These are phyloP conservation scores for Somion occarium DNA, from an alignment of 1,284 basidiomycete genomes.

Conservation along the genomic window DNA sequence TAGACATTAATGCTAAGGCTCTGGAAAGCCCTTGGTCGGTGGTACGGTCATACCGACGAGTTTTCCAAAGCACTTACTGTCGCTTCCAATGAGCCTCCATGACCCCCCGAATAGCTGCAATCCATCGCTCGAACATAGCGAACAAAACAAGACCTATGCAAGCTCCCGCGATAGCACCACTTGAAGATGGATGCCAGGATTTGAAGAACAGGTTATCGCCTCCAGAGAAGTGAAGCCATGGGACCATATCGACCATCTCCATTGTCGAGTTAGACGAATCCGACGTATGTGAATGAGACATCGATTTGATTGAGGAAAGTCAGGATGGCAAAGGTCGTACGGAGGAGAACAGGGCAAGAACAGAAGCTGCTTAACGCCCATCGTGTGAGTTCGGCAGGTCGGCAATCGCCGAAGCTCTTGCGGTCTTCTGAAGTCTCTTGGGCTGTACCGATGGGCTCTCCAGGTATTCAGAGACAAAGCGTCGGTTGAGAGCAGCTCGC, in stretches of 20 bases:
- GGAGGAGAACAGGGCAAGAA: no score
- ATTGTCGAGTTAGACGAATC: background rate
- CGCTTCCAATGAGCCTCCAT: slow-evolving; percentile 54
- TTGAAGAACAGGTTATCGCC: slow-evolving; percentile 67
- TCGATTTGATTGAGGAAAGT: slow-evolving; percentile 6
- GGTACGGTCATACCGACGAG: no score
- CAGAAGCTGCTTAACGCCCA: no score
- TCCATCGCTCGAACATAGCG: slow-evolving; percentile 63
- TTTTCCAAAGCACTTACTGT: no score
- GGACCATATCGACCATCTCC: slow-evolving; percentile 45
- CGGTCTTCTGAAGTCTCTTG: no score
- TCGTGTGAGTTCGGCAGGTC: no score
- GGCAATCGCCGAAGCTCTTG: no score
- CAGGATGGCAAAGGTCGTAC: no score
- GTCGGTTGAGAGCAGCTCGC: no score
- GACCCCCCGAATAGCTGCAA: slow-evolving; percentile 49
- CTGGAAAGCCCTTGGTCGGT: background rate
- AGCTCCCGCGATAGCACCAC: slow-evolving; percentile 68
- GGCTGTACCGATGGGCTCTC: no score
- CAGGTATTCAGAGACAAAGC: no score
- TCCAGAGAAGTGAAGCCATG: slow-evolving; percentile 61
- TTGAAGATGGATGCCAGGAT: slow-evolving; percentile 59
- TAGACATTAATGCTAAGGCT: background rate
- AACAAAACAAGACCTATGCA: slow-evolving; percentile 67
- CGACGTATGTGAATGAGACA: slow-evolving; percentile 8